Base-by-base conservation (phyloP, 2,329 filamentous ascomycete genomes). In the Fusarium decemcellulare region DNA sequence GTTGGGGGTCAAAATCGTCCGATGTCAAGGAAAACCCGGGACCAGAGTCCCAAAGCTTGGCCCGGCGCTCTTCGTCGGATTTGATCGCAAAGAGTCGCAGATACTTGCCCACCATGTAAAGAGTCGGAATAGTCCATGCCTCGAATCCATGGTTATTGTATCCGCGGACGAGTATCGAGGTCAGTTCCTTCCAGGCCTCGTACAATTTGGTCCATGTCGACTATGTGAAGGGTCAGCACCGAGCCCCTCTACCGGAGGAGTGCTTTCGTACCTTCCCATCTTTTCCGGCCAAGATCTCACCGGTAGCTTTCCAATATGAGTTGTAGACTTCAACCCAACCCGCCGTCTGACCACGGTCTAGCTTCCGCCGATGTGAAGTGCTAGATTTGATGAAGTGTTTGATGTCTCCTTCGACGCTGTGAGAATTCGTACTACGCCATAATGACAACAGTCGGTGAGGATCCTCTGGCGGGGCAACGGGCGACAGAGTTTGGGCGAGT, bases 301-400 rank as follows among this genome's bases (percentile, higher is more conserved):
- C 91, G 40, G 92, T 82, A 27, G 93, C 93, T 74, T 92, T 94
- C 94, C 95, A 98, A 77, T 95, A 97, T 18, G 89, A 85, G 37
- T 87, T 84, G 76, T 95, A 97, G 32, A 98, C 90, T 40, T 97
- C 95, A 1, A 91, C 85, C 96, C 96, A 99, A n/a, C 91, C 91
- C 61, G 86, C 88, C 27, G 89, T 84, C 81, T 97, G 93, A 42
- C 90, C 87, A 42, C 88, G 86, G n/a, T 85, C 82, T 27, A 94
- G 78, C 55, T 83, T 86, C 32, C 83, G 80, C 32, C 84, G 83
- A 61, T 83, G 85, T 29, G 84, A 81, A 59, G 85, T 86, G 72
- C 86, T 89, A 70, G 91, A 89, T 61, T 84, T 83, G 63, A 95
- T 88, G 61, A 96, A 86, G 75, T 92, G 90, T 60, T 91, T 90